Conservation (phyloP, 2,329 filamentous ascomycete genomes). For the Talaromyces albobiverticillius region DNA sequence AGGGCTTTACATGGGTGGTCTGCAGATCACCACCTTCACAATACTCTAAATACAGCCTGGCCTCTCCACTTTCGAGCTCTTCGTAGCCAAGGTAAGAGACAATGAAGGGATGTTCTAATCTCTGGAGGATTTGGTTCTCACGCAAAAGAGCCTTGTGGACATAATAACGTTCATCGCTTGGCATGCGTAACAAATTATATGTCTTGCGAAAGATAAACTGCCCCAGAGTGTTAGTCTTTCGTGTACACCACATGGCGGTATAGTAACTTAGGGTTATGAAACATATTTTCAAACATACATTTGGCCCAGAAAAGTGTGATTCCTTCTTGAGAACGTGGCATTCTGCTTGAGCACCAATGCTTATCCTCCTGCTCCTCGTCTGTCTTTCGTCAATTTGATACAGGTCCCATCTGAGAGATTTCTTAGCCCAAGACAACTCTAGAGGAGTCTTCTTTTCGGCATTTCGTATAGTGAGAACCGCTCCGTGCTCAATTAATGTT, state of each 20-base stretch:
- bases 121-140: neutral
- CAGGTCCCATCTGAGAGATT: neutral
- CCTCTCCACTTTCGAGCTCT: neutral
- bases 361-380: neutral
- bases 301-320: neutral
- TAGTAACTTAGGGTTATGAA: neutral
- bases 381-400: neutral
- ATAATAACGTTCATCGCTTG: neutral
- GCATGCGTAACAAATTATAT: neutral
- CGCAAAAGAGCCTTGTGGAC: neutral
- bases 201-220: neutral
- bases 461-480: neutral
- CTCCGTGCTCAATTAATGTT: neutral
- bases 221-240: too few species aligned
- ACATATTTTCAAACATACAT: neutral
- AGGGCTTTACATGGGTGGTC: neutral
- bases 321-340: neutral
- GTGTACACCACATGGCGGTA: too few species aligned
- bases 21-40: neutral
- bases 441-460: neutral
- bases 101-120: neutral
- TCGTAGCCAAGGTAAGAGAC: neutral
- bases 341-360: neutral
- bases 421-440: neutral
- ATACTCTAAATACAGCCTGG: neutral